phyloP scores from a whole-genome alignment of 306 rosid genomes.

The Phaseolus lunatus region DNA sequence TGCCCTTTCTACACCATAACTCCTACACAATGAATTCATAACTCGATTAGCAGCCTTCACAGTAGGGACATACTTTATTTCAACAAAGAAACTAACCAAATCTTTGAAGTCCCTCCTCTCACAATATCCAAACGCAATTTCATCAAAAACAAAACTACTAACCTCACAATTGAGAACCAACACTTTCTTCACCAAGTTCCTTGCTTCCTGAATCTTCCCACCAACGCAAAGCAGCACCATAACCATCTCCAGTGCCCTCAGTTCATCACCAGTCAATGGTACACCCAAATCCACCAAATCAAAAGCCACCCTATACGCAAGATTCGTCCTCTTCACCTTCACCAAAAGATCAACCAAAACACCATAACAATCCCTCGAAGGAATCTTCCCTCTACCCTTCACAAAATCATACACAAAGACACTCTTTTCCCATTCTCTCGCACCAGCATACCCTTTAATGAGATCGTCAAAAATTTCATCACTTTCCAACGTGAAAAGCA shows the following conservation, averaged over 20 bases:
- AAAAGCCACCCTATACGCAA: slow-evolving; percentile 53
- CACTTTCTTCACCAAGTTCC: slow-evolving; percentile 72
- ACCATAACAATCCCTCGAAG: slow-evolving; percentile 52
- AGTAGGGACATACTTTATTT: slow-evolving; percentile 62
- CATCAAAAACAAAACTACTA: slow-evolving; percentile 62
- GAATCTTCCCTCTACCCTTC: slow-evolving; percentile 53
- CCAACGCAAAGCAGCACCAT: slow-evolving; percentile 65
- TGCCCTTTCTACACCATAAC: slow-evolving; percentile 68
- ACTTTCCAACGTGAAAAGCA: slow-evolving; percentile 60
- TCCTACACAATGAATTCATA: slow-evolving; percentile 60
- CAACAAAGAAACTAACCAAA: slow-evolving; percentile 75
- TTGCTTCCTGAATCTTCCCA: slow-evolving; percentile 76
- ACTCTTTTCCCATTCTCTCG: slow-evolving; percentile 65
- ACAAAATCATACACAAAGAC: slow-evolving; percentile 56
- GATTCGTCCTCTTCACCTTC: slow-evolving; percentile 52
- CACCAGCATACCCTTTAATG: slow-evolving; percentile 60
- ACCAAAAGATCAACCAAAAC: slow-evolving; percentile 63
- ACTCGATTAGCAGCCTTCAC: slow-evolving; percentile 70
- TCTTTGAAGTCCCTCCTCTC: slow-evolving; percentile 84
- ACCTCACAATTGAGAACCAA: slow-evolving; percentile 52
- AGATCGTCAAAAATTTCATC: slow-evolving; percentile 53
- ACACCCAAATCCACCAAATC: slow-evolving; percentile 63
- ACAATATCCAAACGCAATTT: slow-evolving; percentile 81
- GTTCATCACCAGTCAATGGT: slow-evolving; percentile 52
- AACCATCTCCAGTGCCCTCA: slow-evolving; percentile 61